These are phyloP conservation scores for Yamadazyma membranifaciens DNA, from an alignment of 1,139 yeast species.

Conservation along the genomic window DNA sequence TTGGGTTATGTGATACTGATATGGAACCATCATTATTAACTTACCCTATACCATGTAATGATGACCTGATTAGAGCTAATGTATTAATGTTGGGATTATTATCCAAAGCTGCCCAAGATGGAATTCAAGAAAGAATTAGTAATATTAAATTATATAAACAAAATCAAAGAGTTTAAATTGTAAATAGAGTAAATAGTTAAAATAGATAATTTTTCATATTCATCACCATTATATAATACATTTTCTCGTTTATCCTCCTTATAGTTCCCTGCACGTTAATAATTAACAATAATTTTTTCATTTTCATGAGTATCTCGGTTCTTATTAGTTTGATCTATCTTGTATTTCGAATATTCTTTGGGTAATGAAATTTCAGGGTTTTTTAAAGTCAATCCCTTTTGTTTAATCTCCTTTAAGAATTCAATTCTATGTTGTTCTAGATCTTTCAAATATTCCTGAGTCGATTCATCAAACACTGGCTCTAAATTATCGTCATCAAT, in stretches of 20 bases:
- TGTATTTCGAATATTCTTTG: not conserved
- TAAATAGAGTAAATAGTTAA: slow-evolving; percentile 1
- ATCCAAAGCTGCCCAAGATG: slow-evolving; percentile 81
- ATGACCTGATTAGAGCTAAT: slow-evolving; percentile 83
- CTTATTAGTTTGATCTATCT: not conserved
- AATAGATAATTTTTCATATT: not conserved
- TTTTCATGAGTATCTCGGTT: not conserved
- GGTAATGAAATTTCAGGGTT: not conserved
- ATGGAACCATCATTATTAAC: slow-evolving; percentile 87
- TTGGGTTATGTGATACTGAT: slow-evolving; percentile 92
- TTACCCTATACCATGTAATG: slow-evolving; percentile 95
- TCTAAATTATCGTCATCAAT: slow-evolving; percentile 13
- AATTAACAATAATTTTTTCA: not conserved
- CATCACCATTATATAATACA: not conserved
- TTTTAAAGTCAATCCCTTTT: slow-evolving; percentile 1
- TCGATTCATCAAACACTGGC: slow-evolving; percentile 4
- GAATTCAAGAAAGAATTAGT: slow-evolving; percentile 57
- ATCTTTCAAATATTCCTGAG: slow-evolving; percentile 14
- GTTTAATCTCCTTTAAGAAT: slow-evolving; percentile 24
- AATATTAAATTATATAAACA: slow-evolving; percentile 27
- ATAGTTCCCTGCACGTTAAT: not conserved
- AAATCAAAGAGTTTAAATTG: slow-evolving; percentile 1
- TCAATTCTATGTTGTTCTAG: slow-evolving; percentile 21
- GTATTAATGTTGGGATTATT: slow-evolving; percentile 79
- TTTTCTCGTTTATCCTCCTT: not conserved